Evolutionary conservation across 768 basidiomycete species (phyloP).

Genomic region (Filobasidium wieringae): DNA sequence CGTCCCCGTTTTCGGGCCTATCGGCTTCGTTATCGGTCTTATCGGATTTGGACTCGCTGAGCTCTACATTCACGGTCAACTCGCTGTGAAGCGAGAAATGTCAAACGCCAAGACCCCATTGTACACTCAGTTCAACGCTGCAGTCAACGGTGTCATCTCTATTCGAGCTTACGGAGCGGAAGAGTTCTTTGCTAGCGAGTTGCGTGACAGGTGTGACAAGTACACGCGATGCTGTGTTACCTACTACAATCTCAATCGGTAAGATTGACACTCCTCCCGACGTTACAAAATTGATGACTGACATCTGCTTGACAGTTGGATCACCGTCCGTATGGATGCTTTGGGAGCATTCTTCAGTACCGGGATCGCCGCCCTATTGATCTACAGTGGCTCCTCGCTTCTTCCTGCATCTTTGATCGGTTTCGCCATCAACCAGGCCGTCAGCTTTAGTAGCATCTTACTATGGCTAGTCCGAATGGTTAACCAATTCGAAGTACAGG

Average conservation of each 20-base stretch:
- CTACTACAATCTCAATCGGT: constrained; percentile 44
- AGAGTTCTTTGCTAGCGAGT: constrained; percentile 43
- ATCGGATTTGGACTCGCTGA: constrained; percentile 45
- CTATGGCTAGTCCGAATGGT: constrained; percentile 33
- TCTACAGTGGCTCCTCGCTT: constrained; percentile 39
- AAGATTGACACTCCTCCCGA: constrained; percentile 11
- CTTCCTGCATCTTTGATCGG: constrained; percentile 34
- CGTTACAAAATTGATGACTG: not conserved
- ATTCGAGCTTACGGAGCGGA: constrained; percentile 59
- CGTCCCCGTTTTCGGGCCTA: constrained; percentile 29
- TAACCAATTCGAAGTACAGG: constrained; percentile 38
- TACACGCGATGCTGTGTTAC: constrained; percentile 11
- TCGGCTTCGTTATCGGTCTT: constrained; percentile 33
- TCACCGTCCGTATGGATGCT: constrained; percentile 49
- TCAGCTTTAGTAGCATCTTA: constrained; percentile 33
- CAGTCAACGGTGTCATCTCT: constrained; percentile 48
- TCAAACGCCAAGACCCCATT: constrained; percentile 41
- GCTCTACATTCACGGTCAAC: constrained; percentile 50
- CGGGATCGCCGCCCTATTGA: constrained; percentile 49
- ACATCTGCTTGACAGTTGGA: constrained; percentile 39
- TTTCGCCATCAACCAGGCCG: constrained; percentile 36
- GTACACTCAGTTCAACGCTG: constrained; percentile 48
- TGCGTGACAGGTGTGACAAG: constrained; percentile 48
- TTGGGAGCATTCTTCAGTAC: constrained; percentile 51
- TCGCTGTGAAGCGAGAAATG: constrained; percentile 44